Evolutionary conservation across 208 protist genomes (phyloP).

Genomic region (Leishmania braziliensis): DNA sequence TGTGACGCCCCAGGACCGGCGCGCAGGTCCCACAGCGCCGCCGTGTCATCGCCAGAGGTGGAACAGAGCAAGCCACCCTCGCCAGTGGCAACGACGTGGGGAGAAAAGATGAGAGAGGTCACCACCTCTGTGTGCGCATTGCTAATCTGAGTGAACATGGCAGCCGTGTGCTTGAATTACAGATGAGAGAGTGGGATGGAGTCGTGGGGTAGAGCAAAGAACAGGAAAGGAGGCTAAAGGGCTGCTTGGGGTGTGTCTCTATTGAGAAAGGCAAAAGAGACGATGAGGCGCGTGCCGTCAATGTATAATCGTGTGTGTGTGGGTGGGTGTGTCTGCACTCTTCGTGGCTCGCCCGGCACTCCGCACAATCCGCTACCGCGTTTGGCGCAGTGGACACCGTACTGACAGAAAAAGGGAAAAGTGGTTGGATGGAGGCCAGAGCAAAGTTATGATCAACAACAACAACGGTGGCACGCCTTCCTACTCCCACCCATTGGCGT

Average conservation of each 20-base stretch:
- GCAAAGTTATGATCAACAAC: background rate
- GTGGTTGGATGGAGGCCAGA: background rate
- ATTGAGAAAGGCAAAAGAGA: background rate
- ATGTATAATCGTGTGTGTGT: background rate
- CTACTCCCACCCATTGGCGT: background rate
- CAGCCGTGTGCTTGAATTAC: background rate
- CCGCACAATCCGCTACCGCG: background rate
- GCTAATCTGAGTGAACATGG: slow-evolving; percentile 53
- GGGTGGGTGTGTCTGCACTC: background rate
- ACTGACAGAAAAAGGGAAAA: too few species aligned
- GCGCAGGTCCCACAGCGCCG: slow-evolving; percentile 73
- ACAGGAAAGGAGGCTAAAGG: background rate
- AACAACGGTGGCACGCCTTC: background rate
- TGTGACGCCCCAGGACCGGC: slow-evolving; percentile 18
- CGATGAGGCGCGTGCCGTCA: background rate
- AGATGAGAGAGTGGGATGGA: background rate
- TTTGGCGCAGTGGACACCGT: background rate
- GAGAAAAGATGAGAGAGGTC: slow-evolving; percentile 74
- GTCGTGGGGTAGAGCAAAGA: background rate
- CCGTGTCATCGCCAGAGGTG: slow-evolving; percentile 84
- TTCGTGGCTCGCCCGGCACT: background rate
- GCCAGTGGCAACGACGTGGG: slow-evolving; percentile 29
- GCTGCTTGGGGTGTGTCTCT: background rate
- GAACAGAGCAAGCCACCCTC: slow-evolving; percentile 60
- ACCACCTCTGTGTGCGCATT: slow-evolving; percentile 77